Percentiles rank a stretch among this genome's conserved stretches.
These are phyloP conservation scores for Micractinium sp. DNA, from an alignment of 139 green algal genomes.

Conservation along the genomic window DNA sequence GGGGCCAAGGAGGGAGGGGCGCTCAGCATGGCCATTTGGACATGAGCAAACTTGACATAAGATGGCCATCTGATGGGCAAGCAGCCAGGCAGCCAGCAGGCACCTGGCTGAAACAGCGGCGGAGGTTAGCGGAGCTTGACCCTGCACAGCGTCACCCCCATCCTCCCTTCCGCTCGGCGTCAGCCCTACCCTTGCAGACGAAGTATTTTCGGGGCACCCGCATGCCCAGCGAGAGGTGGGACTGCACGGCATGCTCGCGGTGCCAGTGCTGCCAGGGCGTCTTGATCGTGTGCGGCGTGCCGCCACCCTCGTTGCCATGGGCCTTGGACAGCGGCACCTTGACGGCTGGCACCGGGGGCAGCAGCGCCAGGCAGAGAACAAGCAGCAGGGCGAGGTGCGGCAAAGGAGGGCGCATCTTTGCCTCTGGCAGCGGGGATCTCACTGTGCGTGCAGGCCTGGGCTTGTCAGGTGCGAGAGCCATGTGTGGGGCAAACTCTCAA, in stretches of 20 bases:
- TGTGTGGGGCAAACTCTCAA: too few species aligned
- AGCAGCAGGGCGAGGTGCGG: too few species aligned
- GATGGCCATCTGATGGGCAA: not conserved
- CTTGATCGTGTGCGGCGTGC: not conserved
- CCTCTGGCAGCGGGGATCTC: too few species aligned
- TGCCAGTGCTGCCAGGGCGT: not conserved
- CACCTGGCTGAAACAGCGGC: not conserved
- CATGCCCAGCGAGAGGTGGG: not conserved
- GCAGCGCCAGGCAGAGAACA: too few species aligned
- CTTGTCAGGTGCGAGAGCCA: too few species aligned
- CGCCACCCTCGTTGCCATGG: too few species aligned
- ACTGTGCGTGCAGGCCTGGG: too few species aligned
- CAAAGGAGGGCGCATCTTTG: too few species aligned
- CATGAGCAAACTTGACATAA: not conserved
- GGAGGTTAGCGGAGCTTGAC: not conserved
- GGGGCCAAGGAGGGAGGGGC: not conserved
- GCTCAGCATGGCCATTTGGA: too few species aligned
- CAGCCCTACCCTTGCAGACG: not conserved
- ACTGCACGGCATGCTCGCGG: not conserved
- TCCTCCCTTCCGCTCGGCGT: not conserved
- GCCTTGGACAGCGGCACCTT: too few species aligned
- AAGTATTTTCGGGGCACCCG: slow-evolving; percentile 16
- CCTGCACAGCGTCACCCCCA: not conserved
- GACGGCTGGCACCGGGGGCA: too few species aligned
- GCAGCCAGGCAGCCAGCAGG: not conserved